Evolutionary conservation across 169 alveolate species (phyloP).

Genomic region (Cyclospora cayetanensis): DNA sequence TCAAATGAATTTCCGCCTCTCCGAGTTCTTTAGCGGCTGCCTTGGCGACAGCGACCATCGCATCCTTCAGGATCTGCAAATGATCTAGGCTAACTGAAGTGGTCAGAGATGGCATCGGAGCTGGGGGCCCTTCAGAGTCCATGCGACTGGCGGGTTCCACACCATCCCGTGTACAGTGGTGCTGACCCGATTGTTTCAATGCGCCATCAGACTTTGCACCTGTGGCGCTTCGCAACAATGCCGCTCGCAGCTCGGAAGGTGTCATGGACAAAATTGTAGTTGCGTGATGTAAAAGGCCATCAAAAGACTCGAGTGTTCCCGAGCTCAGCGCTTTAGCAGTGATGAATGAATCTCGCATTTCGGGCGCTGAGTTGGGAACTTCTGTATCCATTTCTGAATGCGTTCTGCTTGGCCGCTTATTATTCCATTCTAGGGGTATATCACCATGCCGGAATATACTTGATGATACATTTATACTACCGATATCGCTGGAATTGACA

Average conservation of each 20-base stretch:
- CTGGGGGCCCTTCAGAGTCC: not conserved
- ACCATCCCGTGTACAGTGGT: not conserved
- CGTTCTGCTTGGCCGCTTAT: too few relatives aligned
- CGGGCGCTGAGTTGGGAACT: too few relatives aligned
- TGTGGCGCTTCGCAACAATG: not conserved
- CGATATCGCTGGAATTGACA: too few relatives aligned
- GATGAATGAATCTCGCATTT: too few relatives aligned
- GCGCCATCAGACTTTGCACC: conserved; percentile 21
- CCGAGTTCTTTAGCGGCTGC: not conserved
- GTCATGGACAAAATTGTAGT: not conserved
- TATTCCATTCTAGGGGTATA: too few relatives aligned
- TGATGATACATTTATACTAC: too few relatives aligned
- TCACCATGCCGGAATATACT: too few relatives aligned
- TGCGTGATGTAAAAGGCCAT: not conserved
- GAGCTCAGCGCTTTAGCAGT: too few relatives aligned
- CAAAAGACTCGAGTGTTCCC: not conserved
- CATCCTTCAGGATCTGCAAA: not conserved
- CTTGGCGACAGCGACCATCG: not conserved
- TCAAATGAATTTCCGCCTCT: not conserved
- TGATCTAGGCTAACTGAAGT: not conserved
- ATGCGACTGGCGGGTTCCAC: not conserved
- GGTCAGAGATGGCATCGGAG: not conserved
- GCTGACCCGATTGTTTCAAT: not conserved
- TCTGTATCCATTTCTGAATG: too few relatives aligned
- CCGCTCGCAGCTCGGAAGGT: not conserved